phyloP scores from a whole-genome alignment of 805 yeast species.

The Kodamaea jinghongensis region DNA sequence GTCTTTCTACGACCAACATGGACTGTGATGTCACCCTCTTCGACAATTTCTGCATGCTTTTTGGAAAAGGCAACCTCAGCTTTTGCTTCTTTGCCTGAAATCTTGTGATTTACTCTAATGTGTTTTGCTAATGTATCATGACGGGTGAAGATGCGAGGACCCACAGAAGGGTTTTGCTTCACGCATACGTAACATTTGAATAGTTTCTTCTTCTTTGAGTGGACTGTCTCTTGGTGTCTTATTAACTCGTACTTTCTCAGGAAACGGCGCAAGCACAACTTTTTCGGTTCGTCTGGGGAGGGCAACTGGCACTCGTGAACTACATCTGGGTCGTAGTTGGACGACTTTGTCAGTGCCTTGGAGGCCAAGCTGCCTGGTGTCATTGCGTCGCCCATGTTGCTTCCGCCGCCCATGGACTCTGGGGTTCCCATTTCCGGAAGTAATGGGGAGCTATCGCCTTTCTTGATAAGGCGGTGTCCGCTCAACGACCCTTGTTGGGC shows the following conservation, averaged over 20 bases:
- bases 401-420: slow-evolving; percentile 1
- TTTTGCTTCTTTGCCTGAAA: slow-evolving; percentile 46
- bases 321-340: slow-evolving; percentile 47
- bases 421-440: slow-evolving; percentile 7
- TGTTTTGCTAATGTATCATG: slow-evolving; percentile 95
- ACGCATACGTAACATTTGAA: slow-evolving; percentile 88
- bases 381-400: slow-evolving; percentile 1
- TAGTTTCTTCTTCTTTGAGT: slow-evolving; percentile 79
- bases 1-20: slow-evolving; percentile 46
- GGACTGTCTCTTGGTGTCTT: slow-evolving; percentile 95
- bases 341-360: slow-evolving; percentile 29
- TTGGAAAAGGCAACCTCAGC: slow-evolving; percentile 46
- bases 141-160: slow-evolving; percentile 81
- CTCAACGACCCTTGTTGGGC: slow-evolving; percentile 7
- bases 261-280: slow-evolving; percentile 41
- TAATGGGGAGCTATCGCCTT: slow-evolving; percentile 11
- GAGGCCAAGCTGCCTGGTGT: slow-evolving; percentile 4
- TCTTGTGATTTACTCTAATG: slow-evolving; percentile 50
- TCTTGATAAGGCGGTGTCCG: slow-evolving; percentile 30
- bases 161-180: slow-evolving; percentile 53
- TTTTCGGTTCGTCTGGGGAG: slow-evolving; percentile 41
- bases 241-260: slow-evolving; percentile 81
- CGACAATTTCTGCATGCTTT: slow-evolving; percentile 47
- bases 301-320: slow-evolving; percentile 46
- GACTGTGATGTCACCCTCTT: slow-evolving; percentile 46